Percentiles rank a stretch among this genome's conserved stretches.
Conservation (phyloP, 805 yeast genomes). For the Saccharomycopsis fermentans region DNA sequence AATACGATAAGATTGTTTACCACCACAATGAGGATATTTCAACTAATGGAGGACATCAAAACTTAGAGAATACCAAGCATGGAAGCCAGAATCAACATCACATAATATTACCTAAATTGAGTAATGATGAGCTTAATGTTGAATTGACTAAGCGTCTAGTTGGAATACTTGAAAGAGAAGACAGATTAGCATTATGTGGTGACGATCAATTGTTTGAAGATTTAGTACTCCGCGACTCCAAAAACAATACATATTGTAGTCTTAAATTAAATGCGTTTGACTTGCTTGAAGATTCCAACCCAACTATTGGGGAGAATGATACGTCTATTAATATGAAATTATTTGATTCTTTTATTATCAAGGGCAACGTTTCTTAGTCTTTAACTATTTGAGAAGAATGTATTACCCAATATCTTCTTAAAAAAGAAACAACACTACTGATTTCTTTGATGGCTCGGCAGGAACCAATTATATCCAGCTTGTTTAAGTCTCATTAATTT, state of each 20-base stretch:
- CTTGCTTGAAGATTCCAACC: constrained; percentile 46
- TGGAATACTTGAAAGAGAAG: neutral
- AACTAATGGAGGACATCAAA: neutral
- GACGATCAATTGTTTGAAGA: constrained; percentile 19
- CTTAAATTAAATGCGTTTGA: constrained; percentile 42
- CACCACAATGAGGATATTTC: neutral
- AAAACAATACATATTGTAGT: constrained; percentile 25
- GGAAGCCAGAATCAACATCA: neutral
- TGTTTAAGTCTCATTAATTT: no score
- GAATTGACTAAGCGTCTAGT: constrained; percentile 11
- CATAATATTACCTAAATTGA: constrained; percentile 13
- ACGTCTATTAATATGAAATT: constrained; percentile 42
- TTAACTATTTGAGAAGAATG: no score
- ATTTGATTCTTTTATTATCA: constrained; percentile 43
- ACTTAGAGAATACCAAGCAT: neutral
- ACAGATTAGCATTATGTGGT: constrained; percentile 13
- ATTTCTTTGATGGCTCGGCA: no score
- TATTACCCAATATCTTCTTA: no score
- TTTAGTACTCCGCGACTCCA: constrained; percentile 24
- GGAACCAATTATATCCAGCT: no score
- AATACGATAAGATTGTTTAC: neutral
- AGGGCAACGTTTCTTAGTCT: constrained; percentile 26
- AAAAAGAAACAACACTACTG: no score
- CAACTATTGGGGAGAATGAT: constrained; percentile 39
- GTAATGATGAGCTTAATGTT: constrained; percentile 11